Percentiles rank a stretch among this genome's conserved stretches.
Conservation (phyloP, 1,284 basidiomycete species). For the Cutaneotrichosporon sp. region DNA sequence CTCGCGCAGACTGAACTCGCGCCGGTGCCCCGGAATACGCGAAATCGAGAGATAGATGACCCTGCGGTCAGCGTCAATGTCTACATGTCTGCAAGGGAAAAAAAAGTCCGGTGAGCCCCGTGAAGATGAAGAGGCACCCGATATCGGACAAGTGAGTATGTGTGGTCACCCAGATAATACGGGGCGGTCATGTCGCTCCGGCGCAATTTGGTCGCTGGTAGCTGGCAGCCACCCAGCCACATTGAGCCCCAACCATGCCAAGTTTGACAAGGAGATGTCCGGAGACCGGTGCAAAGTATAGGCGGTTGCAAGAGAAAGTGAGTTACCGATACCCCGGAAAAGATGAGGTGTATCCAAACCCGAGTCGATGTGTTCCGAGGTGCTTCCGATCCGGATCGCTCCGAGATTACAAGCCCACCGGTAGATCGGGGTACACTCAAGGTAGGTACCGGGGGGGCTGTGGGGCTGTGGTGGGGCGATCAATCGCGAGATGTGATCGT, state of each 20-base stretch:
- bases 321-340: not conserved
- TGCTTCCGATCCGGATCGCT: not conserved
- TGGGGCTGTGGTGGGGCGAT: not conserved
- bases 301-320: not conserved
- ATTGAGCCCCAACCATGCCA: no score
- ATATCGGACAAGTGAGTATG: not conserved
- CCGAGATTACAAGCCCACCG: conserved; percentile 6
- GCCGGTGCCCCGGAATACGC: conserved; percentile 72
- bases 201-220: not conserved
- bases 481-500: not conserved
- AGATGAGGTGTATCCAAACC: not conserved
- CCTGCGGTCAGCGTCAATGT: conserved; percentile 51
- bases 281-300: not conserved
- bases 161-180: not conserved
- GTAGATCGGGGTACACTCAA: not conserved
- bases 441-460: no score
- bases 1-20: conserved; percentile 79
- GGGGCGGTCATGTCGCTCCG: not conserved
- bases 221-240: no score
- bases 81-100: no score
- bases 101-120: not conserved
- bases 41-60: conserved; percentile 68
- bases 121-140: not conserved
- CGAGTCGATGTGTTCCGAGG: not conserved
- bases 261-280: no score